Evolutionary conservation across 306 rosid genomes (phyloP), one percentile per base, ranked within the genome.

Genomic region (Lupinus albus): DNA sequence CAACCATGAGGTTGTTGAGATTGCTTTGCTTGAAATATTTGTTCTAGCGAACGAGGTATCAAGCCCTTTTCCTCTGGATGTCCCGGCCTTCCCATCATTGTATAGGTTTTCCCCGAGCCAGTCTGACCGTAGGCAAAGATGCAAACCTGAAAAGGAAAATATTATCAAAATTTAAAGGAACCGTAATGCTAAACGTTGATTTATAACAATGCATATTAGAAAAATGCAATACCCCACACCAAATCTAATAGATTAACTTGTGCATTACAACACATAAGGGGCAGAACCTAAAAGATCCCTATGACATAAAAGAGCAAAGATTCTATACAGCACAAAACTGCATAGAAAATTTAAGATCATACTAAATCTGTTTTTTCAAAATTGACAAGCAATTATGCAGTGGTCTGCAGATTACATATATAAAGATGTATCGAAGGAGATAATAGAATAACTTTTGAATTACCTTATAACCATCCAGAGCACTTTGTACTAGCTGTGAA

Each of bases 391-490:
- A 49, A 73, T 20, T 21, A 6, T 42, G 25, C 8, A 60, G 41
- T 3, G 3, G 64, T 32, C 11, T 11, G 61, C 33, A 17, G 60
- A 38, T 51, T n/a, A n/a, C n/a, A 10, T 58, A 13, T 38, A 3
- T 15, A 15, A 5, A 20, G 36, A 38, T 14, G 13, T 15, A 45
- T 6, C 10, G 15, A 68, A 17, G 51, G 14, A 57, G 14, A 12
- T 28, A 46, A 32, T 36, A 54, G 8, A 71, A 39, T 36, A 67
- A 55, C 53, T 76, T 30, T 38, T 13, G 45, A 45, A 72, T 79
- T 79, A 93, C 99, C 99, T 90, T 93, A 62, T 93, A 93, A 76
- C 99, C 99, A 76, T 93, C 97, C 16, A 93, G 96, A 45, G 99
- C 97, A 52, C 99, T 93, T 85, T 93, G 99, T 14, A 93, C 99